A percentile compares a stretch with the other conserved stretches of the same genome.
phyloP scores from a whole-genome alignment of 2,329 filamentous ascomycete species.

The Dactylellina haptotyla region DNA sequence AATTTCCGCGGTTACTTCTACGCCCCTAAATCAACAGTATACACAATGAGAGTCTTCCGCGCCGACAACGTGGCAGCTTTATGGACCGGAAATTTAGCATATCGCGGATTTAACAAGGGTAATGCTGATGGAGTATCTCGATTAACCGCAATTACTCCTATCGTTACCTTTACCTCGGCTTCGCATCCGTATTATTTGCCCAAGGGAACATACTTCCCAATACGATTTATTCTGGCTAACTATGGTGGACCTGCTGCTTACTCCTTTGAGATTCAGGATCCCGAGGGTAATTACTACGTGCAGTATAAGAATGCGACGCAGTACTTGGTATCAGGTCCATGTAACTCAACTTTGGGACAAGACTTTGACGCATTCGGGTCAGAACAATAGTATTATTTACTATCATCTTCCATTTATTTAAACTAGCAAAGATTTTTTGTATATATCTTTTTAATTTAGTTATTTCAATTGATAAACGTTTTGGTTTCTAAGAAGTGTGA shows the following conservation, averaged over 20 bases:
- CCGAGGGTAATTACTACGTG: neutral
- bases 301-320: neutral
- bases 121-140: neutral
- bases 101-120: neutral
- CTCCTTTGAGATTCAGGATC: neutral
- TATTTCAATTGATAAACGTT: too few species aligned
- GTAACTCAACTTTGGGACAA: neutral
- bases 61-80: neutral
- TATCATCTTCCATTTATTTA: too few species aligned
- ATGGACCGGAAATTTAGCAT: neutral
- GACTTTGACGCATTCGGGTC: neutral
- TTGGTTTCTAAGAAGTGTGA: too few species aligned
- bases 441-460: too few species aligned
- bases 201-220: neutral
- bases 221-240: neutral
- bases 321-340: neutral
- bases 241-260: neutral
- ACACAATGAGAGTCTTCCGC: neutral
- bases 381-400: too few species aligned
- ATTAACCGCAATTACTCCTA: neutral
- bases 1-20: conserved; percentile 1
- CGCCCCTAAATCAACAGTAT: neutral
- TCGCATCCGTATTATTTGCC: neutral
- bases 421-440: too few species aligned
- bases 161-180: neutral